Base-by-base conservation (phyloP, 2,329 filamentous ascomycete species). In the Xylariaceae sp. region DNA sequence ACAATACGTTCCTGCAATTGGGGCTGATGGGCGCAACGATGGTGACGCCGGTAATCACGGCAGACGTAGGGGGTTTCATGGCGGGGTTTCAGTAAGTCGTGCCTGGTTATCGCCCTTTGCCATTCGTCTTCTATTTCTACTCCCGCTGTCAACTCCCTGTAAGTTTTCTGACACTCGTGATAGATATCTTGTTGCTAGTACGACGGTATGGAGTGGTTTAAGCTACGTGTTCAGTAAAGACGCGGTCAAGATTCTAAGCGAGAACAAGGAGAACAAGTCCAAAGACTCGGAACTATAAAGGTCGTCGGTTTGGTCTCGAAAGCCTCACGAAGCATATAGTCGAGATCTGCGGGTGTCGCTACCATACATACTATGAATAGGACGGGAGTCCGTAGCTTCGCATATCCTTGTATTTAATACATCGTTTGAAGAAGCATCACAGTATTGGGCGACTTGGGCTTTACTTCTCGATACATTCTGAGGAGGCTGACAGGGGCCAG, bases 181-280 rank as follows among this genome's bases (percentile, higher is more conserved):
- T 52, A 91, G 87, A 59, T 91, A 87, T 54, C 65, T 94, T 12
- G 91, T 98, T 3, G 90, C 89, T 1, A 78, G 75, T 0, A 98
- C 93, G 3, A 98, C 93, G 0, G 66, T 95, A 4, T 97, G 90
- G 87, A 96, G 89, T 48, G 93, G 93, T 7, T 73, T 90, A 12
- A 95, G 90, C 63, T 98, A 98, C 62, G 74, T 95, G 6, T 94
- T 85, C 61, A 87, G 81, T 52, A 95, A 93, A 62, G 85, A 95
- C 55, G 91, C 89, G 0, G 90, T 97, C 24, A 94, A 85, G 63
- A 96, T 97, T 42, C 63, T 97, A 32, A 63, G 65, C 0, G 55
- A 65, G 35, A 56, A 52, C 19, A 58, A 60, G 39, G 47, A 52
- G 24, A 55, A n/a, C n/a, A n/a, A 57, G 30, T 32, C 30, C 6